phyloP scores from a whole-genome alignment of 2,329 filamentous ascomycete species.

The Colletotrichum phormii region DNA sequence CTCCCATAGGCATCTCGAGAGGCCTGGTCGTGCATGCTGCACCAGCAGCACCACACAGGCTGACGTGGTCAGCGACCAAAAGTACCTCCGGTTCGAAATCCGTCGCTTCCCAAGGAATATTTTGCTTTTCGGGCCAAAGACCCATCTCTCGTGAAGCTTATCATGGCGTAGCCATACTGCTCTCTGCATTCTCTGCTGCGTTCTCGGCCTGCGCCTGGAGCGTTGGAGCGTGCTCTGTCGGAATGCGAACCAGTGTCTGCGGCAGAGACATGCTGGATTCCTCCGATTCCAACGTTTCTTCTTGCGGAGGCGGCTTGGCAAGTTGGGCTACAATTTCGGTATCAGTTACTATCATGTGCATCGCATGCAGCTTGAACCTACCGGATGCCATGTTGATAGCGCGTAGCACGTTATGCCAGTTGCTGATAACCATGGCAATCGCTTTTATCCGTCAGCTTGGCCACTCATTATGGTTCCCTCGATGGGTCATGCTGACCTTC shows the following conservation, averaged over 20 bases:
- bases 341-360: constrained; percentile 2
- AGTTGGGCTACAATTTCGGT: constrained; percentile 69
- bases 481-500: constrained; percentile 66
- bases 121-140: constrained; percentile 5
- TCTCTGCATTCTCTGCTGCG: constrained; percentile 57
- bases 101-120: neutral
- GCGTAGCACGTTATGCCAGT: constrained; percentile 88
- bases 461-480: neutral
- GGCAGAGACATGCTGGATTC: constrained; percentile 64
- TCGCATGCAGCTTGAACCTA: constrained; percentile 55
- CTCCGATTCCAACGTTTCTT: constrained; percentile 49
- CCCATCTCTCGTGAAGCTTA: neutral
- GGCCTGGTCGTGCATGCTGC: neutral
- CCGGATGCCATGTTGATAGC: constrained; percentile 89
- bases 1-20: neutral
- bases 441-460: constrained; percentile 57
- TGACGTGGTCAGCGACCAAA: neutral
- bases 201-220: constrained; percentile 71
- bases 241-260: constrained; percentile 86
- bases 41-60: neutral
- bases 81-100: neutral
- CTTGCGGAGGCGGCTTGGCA: constrained; percentile 63
- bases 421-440: constrained; percentile 85
- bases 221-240: constrained; percentile 79
- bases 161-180: constrained; percentile 21